Base-by-base conservation (phyloP, 257 asterid genomes). In the Mitragyna speciosa region DNA sequence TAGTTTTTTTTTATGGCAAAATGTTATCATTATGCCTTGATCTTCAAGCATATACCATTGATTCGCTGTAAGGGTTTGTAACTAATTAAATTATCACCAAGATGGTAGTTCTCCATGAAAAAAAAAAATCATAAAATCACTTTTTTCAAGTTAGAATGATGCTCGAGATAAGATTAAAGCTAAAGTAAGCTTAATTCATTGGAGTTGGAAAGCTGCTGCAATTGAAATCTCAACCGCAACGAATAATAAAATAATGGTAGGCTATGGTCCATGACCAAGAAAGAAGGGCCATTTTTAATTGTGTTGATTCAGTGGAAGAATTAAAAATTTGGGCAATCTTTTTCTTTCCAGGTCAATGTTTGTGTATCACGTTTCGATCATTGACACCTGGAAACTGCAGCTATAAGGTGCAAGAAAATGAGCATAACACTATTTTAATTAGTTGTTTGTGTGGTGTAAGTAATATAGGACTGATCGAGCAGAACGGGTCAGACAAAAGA, bases 401-500 rank as follows among this genome's bases (percentile, higher is more conserved):
- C 5, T 28, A 1, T 9, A 22, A 19, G 39, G 31, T n/a, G 59
- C 45, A 41, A 36, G 6, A 20, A 78, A 24, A 69, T 24, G 47
- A 33, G 51, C 65, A 76, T 28, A 3, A n/a, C 41, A 59, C 15
- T 39, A 24, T 41, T 76, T 24, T 20, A 61, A n/a, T n/a, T 58
- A 14, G n/a, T 36, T 24, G n/a, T 14, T 63, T 58, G 58, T 30
- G 59, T 73, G 75, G 83, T 48, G 47, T 30, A 56, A 26, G 28
- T 31, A 80, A 73, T 63, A 79, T 80, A 48, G 83, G 78, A 80
- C 47, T 24, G 47, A 69, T 79, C 83, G 74, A 79, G 74, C 73
- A 20, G 26, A 41, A 70, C 15, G 31, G 41, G 2, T 1, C 1
- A 20, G 14, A 49, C 14, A 49, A 49, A 49, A 20, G 5, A 20